Percentiles rank a stretch among this genome's conserved stretches.
These are phyloP conservation scores for Neonectria faginata DNA, from an alignment of 2,329 filamentous ascomycete genomes.

Conservation along the genomic window DNA sequence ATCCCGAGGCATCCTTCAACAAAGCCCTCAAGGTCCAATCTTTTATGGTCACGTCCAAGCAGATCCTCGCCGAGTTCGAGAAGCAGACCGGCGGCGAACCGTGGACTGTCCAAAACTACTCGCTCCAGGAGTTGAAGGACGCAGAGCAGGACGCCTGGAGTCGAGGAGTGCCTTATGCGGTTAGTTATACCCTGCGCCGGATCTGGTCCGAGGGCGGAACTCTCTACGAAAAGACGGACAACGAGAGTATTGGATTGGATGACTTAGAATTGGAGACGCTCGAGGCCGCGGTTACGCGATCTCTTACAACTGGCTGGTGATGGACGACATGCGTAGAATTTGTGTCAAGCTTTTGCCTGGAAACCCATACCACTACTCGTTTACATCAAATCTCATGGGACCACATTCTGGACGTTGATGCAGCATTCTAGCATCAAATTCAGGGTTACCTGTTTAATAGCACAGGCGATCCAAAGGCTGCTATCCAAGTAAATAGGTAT, in stretches of 20 bases:
- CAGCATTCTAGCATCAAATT: too few species aligned
- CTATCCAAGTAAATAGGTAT: too few species aligned
- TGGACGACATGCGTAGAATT: too few species aligned
- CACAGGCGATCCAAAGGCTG: too few species aligned
- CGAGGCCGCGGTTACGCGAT: slow-evolving; percentile 42
- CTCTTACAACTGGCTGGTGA: slow-evolving; percentile 36
- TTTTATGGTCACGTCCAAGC: slow-evolving; percentile 72
- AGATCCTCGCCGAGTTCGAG: slow-evolving; percentile 75
- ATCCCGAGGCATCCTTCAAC: slow-evolving; percentile 65
- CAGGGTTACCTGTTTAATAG: too few species aligned
- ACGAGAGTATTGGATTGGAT: slow-evolving; percentile 65
- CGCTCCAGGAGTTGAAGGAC: slow-evolving; percentile 64
- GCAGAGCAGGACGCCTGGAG: slow-evolving; percentile 71
- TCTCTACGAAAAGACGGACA: slow-evolving; percentile 76
- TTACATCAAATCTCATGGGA: too few species aligned
- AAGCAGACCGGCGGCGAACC: slow-evolving; percentile 67
- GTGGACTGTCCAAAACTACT: slow-evolving; percentile 52
- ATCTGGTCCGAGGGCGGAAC: slow-evolving; percentile 82
- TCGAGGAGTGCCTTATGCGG: slow-evolving; percentile 62
- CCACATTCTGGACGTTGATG: too few species aligned
- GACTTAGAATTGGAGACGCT: slow-evolving; percentile 66
- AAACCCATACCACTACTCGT: too few species aligned
- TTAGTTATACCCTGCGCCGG: slow-evolving; percentile 69
- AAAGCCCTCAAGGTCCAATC: slow-evolving; percentile 76
- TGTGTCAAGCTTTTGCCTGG: too few species aligned